Base-by-base conservation (phyloP, 257 asterid genomes). In the Solanum gracilifrons region DNA sequence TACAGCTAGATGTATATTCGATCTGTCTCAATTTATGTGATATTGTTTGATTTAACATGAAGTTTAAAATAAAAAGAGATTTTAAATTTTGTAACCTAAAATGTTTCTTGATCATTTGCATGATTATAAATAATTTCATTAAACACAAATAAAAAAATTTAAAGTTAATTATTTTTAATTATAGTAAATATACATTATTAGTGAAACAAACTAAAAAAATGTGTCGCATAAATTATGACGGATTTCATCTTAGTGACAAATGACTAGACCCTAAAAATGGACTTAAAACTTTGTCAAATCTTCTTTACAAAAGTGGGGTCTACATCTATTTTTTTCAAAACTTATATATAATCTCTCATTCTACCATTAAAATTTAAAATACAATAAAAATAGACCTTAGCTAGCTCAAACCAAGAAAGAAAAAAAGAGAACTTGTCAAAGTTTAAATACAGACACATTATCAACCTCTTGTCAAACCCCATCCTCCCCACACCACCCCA, bases 401-500 rank as follows among this genome's bases (percentile, higher is more conserved):
- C 23, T 87, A 84, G 39, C 71, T 71, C 83, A 85, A 39, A 71
- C 85, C 43, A 31, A 91, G 87, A 92, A 91, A 29, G 33, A 9
- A 64, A 90, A 88, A 18, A 55, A 55, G 11, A 91, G 91, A 35
- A 36, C 92, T 91, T 91, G 95, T 94, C 98, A 95, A 94, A 93
- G 90, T 93, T 89, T 92, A 90, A 94, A 93, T 89, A 92, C 89
- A 92, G 91, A 91, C 91, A 88, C 55, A 87, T 82, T 51, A 83
- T 84, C 90, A 88, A 72, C 35, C 87, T 93, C 82, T 86, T 86
- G 94, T 95, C 95, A 93, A 94, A 87, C 90, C 89, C 58, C 72
- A n/a, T 33, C 27, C 90, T 82, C 64, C 88, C 29, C 36, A 31
- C 76, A 74, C 29, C 27, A 76, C 83, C 91, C 80, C 85, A 23